phyloP scores from a whole-genome alignment of 2,329 filamentous ascomycete genomes.

The Penicillium sclerotigenum region DNA sequence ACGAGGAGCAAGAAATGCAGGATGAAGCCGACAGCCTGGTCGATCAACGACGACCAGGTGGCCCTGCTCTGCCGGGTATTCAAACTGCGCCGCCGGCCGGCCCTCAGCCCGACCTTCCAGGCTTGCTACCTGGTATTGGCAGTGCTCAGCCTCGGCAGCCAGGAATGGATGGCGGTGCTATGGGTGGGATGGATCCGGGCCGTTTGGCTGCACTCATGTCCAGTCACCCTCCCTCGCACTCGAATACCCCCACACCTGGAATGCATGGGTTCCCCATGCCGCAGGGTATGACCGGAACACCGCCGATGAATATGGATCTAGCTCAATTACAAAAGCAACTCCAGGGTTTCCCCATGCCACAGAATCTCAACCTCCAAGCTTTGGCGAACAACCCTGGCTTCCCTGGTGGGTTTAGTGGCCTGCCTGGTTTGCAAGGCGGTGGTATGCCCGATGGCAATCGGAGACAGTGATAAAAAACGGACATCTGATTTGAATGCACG shows the following conservation, averaged over 20 bases:
- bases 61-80: slow-evolving; percentile 51
- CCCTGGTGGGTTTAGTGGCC: slow-evolving; percentile 30
- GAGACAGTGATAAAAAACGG: slow-evolving; percentile 45
- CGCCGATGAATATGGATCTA: slow-evolving; percentile 41
- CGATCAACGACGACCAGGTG: slow-evolving; percentile 78
- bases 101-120: slow-evolving; percentile 44
- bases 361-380: slow-evolving; percentile 38
- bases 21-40: slow-evolving; percentile 90
- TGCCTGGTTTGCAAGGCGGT: slow-evolving; percentile 36
- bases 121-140: slow-evolving; percentile 49
- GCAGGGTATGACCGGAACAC: slow-evolving; percentile 49
- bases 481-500: slow-evolving; percentile 4
- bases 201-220: slow-evolving; percentile 44
- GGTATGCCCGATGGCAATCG: slow-evolving; percentile 49
- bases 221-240: slow-evolving; percentile 43
- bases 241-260: slow-evolving; percentile 30
- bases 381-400: slow-evolving; percentile 36
- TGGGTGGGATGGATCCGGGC: slow-evolving; percentile 50
- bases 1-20: slow-evolving; percentile 89
- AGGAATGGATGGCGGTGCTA: slow-evolving; percentile 30
- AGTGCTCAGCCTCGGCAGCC: slow-evolving; percentile 41
- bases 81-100: slow-evolving; percentile 51
- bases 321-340: slow-evolving; percentile 40
- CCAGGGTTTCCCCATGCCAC: slow-evolving; percentile 37
- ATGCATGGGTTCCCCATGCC: slow-evolving; percentile 41